Evolutionary conservation across 1,284 basidiomycete species (phyloP), one percentile per base, ranked within the genome.

Genomic region (Bjerkandera adusta): DNA sequence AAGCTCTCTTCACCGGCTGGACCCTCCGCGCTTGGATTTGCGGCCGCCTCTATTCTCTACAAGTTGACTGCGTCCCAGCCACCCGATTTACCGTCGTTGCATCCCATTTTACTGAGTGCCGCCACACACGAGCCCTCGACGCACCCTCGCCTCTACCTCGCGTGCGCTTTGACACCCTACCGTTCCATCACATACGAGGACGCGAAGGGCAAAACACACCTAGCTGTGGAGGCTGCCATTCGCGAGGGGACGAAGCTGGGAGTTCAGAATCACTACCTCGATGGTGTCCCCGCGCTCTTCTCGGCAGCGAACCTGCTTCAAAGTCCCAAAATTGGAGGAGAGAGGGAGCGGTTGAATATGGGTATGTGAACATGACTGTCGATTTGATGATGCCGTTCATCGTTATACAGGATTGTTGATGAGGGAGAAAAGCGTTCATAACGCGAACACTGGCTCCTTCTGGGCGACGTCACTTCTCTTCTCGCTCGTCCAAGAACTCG

Each of bases 181-280:
- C 62, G 71, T 15, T 70, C 68, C 4, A 64, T 85, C 22, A 79
- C 70, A 2, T 89, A 87, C 57, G 61, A 58, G 20, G 81, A 87
- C 47, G 75, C 74, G 58, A 92, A 90, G 60, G 70, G 72, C 12
- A 89, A 81, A 59, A 58, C 62, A 0, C 68, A 77, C 1, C 71
- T 76, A 3, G 79, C 82, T 0, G 74, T 83, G 1, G 81, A 88
- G 43, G 77, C 78, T n/a, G 81, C 86, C 26, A 77, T 96, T 33
- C 76, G 86, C 33, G 89, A 95, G 45, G 87, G 86, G 5, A 66
- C 96, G 50, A 96, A 92, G 69, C 74, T 93, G 21, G 92, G 92
- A 7, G 76, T 78, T 20, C 89, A 91, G 53, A 81, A 86, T 50
- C 85, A 91, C 55, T 89, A 83, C 55, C 64, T 85, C 4, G 81